Conservation (phyloP, 345 rosid genomes). For the Camelina hispida region DNA sequence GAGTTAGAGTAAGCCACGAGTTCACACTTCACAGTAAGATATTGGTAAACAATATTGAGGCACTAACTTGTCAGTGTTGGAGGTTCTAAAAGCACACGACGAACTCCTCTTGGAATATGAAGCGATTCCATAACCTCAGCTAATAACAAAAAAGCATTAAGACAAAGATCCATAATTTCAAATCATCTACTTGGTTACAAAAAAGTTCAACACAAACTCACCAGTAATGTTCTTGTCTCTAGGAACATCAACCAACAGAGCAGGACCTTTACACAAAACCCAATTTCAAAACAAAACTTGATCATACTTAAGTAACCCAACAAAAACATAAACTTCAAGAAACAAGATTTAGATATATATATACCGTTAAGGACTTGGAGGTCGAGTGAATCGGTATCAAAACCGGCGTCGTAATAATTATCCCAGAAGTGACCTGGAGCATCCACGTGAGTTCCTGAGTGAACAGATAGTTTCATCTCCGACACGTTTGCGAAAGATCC, state of each 20-base stretch:
- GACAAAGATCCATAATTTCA: neutral
- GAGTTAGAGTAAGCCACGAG: neutral
- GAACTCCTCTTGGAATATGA: conserved; percentile 75
- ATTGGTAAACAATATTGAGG: neutral
- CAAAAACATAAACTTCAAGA: neutral
- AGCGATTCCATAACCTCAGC: conserved; percentile 89
- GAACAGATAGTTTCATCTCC: conserved; percentile 85
- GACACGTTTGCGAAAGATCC: conserved; percentile 86
- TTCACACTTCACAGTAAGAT: too few species aligned
- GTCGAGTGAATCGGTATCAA: conserved; percentile 91
- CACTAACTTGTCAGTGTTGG: conserved; percentile 78
- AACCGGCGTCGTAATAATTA: conserved; percentile 87
- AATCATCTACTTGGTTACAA: neutral
- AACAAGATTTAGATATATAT: neutral
- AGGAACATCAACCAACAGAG: conserved; percentile 63
- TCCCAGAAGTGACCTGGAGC: conserved; percentile 94
- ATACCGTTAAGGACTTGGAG: conserved; percentile 66
- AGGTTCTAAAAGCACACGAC: conserved; percentile 87
- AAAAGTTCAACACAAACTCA: conserved; percentile 32
- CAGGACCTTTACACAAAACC: conserved; percentile 49
- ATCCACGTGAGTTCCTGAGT: conserved; percentile 93
- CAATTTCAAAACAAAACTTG: neutral
- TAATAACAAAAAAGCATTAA: conserved; percentile 19
- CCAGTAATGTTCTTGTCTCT: conserved; percentile 73
- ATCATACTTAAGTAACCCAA: neutral